Conservation (phyloP, 2,329 filamentous ascomycete genomes). For the Emydomyces testavorans region DNA sequence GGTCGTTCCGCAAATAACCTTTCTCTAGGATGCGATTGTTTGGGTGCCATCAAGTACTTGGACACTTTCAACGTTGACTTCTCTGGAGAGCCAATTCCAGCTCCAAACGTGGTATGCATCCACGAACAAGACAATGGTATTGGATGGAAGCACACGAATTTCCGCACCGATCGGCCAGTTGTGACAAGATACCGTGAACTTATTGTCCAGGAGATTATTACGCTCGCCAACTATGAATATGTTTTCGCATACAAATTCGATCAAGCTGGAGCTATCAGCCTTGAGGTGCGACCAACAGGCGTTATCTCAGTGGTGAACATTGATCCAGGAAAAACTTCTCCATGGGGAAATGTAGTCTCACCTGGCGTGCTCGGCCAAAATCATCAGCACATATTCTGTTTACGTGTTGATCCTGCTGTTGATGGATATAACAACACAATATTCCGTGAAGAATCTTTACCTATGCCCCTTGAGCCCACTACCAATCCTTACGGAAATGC, state of each 20-base stretch:
- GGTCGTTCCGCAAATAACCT: slow-evolving; percentile 55
- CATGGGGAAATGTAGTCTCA: slow-evolving; percentile 52
- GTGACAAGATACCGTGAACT: slow-evolving; percentile 52
- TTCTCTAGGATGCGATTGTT: slow-evolving; percentile 55
- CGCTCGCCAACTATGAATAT: slow-evolving; percentile 61
- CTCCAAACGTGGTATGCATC: slow-evolving; percentile 53
- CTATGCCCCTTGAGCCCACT: slow-evolving; percentile 39
- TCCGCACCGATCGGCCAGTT: slow-evolving; percentile 50
- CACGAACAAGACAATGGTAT: slow-evolving; percentile 61
- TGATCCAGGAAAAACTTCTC: slow-evolving; percentile 42
- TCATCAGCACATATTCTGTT: slow-evolving; percentile 58
- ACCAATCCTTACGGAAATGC: slow-evolving; percentile 52
- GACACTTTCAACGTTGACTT: slow-evolving; percentile 41
- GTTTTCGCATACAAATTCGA: slow-evolving; percentile 55
- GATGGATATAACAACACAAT: slow-evolving; percentile 47
- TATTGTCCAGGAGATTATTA: slow-evolving; percentile 57
- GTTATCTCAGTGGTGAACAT: slow-evolving; percentile 54
- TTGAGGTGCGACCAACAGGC: slow-evolving; percentile 55
- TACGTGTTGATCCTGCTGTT: slow-evolving; percentile 54
- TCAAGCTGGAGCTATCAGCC: slow-evolving; percentile 48
- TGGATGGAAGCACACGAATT: slow-evolving; percentile 61
- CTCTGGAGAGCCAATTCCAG: slow-evolving; percentile 42
- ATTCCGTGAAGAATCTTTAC: slow-evolving; percentile 43
- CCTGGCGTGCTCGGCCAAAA: slow-evolving; percentile 56
- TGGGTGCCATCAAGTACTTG: slow-evolving; percentile 54